Evolutionary conservation across 345 rosid genomes (phyloP).

Genomic region (Melastoma malabathricum): DNA sequence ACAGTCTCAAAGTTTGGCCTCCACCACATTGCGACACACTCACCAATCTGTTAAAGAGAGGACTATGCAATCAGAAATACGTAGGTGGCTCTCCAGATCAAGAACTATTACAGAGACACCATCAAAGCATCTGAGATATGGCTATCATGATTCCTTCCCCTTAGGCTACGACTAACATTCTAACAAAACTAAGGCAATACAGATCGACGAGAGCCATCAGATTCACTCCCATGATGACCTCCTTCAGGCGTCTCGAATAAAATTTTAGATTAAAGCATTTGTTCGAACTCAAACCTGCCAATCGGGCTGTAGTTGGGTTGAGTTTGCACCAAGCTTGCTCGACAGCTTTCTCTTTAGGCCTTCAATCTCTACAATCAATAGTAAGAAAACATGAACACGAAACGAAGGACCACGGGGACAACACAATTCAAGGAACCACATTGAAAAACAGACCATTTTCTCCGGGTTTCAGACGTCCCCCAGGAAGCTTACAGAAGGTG

Average conservation of each 20-base stretch:
- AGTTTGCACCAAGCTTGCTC: constrained; percentile 92
- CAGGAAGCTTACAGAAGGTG: constrained; percentile 98
- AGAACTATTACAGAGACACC: too few species aligned
- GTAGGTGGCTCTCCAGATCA: too few species aligned
- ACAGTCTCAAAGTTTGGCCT: constrained; percentile 97
- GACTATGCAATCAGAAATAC: neutral
- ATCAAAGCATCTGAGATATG: too few species aligned
- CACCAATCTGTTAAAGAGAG: constrained; percentile 54
- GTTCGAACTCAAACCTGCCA: constrained; percentile 58
- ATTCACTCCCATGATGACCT: too few species aligned
- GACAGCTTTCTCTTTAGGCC: constrained; percentile 89
- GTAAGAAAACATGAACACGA: constrained; percentile 1
- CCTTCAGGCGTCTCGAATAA: neutral
- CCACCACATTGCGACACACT: constrained; percentile 97
- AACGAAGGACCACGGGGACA: too few species aligned
- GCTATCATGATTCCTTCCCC: too few species aligned
- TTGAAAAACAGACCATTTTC: constrained; percentile 49
- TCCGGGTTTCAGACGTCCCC: constrained; percentile 93
- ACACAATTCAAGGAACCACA: neutral
- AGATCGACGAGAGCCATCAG: too few species aligned
- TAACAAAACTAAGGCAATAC: too few species aligned
- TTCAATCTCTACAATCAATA: constrained; percentile 47
- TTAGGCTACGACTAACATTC: too few species aligned
- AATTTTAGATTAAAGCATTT: neutral
- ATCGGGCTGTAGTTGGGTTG: constrained; percentile 62